Conservation (phyloP, 495 filamentous ascomycete genomes). For the Penicillium goetzii region DNA sequence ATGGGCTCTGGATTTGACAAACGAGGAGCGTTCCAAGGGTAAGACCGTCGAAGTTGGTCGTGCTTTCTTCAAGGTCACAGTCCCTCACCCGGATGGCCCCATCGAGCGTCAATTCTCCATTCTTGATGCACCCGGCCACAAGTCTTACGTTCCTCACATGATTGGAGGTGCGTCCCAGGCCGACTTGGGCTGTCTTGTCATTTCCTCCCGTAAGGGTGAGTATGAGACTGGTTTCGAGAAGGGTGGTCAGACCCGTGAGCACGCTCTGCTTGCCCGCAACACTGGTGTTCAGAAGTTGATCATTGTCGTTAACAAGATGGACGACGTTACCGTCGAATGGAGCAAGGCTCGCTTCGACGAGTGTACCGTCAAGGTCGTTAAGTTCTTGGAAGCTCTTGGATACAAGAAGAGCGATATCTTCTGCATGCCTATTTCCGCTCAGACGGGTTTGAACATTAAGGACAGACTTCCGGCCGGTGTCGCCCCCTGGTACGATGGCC, state of each 20-base stretch:
- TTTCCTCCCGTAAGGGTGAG: slow-evolving; percentile 95
- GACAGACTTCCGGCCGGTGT: slow-evolving; percentile 78
- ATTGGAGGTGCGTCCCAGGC: slow-evolving; percentile 96
- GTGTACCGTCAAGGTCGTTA: slow-evolving; percentile 83
- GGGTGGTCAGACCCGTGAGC: slow-evolving; percentile 95
- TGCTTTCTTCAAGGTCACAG: slow-evolving; percentile 93
- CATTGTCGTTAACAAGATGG: slow-evolving; percentile 96
- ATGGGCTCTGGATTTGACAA: slow-evolving; percentile 95
- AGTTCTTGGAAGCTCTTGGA: slow-evolving; percentile 86
- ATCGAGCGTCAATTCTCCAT: slow-evolving; percentile 73
- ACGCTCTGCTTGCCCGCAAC: slow-evolving; percentile 96
- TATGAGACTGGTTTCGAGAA: slow-evolving; percentile 99
- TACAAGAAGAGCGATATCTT: slow-evolving; percentile 92
- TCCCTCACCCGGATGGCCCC: slow-evolving; percentile 54
- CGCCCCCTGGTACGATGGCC: slow-evolving; percentile 82
- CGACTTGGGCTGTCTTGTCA: slow-evolving; percentile 93
- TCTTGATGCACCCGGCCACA: slow-evolving; percentile 94
- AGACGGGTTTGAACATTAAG: slow-evolving; percentile 83
- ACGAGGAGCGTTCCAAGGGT: slow-evolving; percentile 94
- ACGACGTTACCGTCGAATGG: slow-evolving; percentile 95
- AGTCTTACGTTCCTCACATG: slow-evolving; percentile 95
- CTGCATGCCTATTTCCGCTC: slow-evolving; percentile 96
- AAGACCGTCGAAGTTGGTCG: slow-evolving; percentile 98
- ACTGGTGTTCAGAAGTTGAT: slow-evolving; percentile 94
- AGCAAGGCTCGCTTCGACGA: slow-evolving; percentile 88